Percentiles rank a stretch among this genome's conserved stretches.
Evolutionary conservation across 75 land plant genomes (phyloP).

Genomic region (Adiantum capillusveneris): DNA sequence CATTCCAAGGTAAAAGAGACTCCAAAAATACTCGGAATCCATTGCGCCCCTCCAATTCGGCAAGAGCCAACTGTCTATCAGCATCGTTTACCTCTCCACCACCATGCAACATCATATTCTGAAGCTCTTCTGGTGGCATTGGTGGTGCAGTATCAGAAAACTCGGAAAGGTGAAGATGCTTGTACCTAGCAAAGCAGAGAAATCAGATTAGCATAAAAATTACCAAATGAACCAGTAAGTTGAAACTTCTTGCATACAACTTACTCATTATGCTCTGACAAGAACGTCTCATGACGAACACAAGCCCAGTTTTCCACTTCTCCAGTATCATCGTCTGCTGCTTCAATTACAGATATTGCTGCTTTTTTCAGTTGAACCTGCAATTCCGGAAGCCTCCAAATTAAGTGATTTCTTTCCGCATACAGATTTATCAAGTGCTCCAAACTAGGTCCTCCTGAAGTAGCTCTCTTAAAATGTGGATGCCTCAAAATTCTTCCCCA

Average conservation of each 20-base stretch:
- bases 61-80: constrained; percentile 13
- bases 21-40: constrained; percentile 45
- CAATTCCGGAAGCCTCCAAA: constrained; percentile 89
- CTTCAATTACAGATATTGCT: constrained; percentile 50
- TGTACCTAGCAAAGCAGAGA: constrained; percentile 41
- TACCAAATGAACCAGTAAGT: too few species aligned
- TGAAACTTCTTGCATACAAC: too few species aligned
- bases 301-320: constrained; percentile 86
- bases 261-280: constrained; percentile 87
- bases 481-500: constrained; percentile 71
- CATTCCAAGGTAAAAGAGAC: constrained; percentile 71
- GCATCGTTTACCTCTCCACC: constrained; percentile 7
- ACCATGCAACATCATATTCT: constrained; percentile 38
- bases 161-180: constrained; percentile 68
- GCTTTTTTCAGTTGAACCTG: constrained; percentile 60
- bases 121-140: constrained; percentile 76
- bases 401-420: constrained; percentile 65
- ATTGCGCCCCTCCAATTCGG: constrained; percentile 46
- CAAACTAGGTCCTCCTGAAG: constrained; percentile 68
- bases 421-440: constrained; percentile 84
- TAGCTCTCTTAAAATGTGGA: constrained; percentile 47
- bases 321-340: constrained; percentile 28
- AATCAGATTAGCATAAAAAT: too few species aligned
- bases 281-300: constrained; percentile 82
- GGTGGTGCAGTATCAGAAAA: constrained; percentile 79